Evolutionary conservation across 176 grass and related monocot species (phyloP).

Genomic region (Oryza longistaminata): DNA sequence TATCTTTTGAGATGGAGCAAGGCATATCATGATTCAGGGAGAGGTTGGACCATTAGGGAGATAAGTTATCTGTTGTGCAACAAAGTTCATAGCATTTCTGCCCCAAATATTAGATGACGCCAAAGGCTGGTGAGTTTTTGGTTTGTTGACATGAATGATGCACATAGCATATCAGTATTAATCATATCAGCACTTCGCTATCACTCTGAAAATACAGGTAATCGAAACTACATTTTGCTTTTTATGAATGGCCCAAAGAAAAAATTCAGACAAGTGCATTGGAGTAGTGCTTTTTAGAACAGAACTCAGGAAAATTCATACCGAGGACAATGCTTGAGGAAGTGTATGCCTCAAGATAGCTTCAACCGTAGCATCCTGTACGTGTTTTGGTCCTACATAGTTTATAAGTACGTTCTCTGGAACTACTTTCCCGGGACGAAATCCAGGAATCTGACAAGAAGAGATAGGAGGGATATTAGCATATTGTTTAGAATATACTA

Average conservation of each 20-base stretch:
- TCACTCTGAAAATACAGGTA: constrained; percentile 12
- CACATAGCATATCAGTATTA: background rate
- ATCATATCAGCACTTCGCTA: background rate
- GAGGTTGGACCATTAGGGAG: constrained; percentile 14
- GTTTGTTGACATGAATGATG: constrained; percentile 6
- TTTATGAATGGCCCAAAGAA: background rate
- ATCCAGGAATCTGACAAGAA: constrained; percentile 79
- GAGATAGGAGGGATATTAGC: constrained; percentile 25
- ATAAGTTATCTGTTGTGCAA: constrained; percentile 16
- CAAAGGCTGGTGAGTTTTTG: background rate
- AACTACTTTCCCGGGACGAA: constrained; percentile 72
- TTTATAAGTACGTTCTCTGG: constrained; percentile 83
- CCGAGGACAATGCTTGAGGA: constrained; percentile 84
- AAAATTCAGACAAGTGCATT: constrained; percentile 20
- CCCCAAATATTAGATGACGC: constrained; percentile 3
- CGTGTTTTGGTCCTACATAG: constrained; percentile 65
- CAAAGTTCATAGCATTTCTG: background rate
- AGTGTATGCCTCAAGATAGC: constrained; percentile 87
- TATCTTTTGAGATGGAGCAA: background rate
- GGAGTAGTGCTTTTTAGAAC: constrained; percentile 5
- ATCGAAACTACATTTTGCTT: constrained; percentile 22
- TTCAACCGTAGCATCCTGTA: constrained; percentile 74
- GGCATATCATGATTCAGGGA: constrained; percentile 15
- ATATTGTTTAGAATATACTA: background rate
- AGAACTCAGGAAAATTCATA: constrained; percentile 26